Evolutionary conservation across 441 rosid genomes (phyloP).

Genomic region (Adansonia gregorii): DNA sequence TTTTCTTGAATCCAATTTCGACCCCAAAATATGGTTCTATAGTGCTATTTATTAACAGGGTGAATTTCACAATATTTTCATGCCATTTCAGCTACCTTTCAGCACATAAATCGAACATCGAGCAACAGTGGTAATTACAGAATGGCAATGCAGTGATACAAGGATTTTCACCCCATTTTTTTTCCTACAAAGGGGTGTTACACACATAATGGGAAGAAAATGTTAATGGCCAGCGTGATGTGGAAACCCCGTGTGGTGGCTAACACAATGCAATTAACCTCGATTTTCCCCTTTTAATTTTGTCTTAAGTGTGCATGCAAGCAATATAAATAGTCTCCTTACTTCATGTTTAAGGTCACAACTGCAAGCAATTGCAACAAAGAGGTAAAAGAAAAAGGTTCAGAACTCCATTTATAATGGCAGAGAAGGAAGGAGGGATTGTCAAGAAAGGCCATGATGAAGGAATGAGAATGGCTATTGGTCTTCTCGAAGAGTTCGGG

Average conservation of each 20-base stretch:
- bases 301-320: constrained; percentile 27
- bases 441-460: constrained; percentile 60
- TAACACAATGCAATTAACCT: constrained; percentile 37
- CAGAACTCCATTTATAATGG: constrained; percentile 35
- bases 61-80: background rate
- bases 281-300: constrained; percentile 36
- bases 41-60: background rate
- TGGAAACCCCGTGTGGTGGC: constrained; percentile 32
- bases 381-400: constrained; percentile 19
- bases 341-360: constrained; percentile 4
- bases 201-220: background rate
- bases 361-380: constrained; percentile 10
- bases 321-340: constrained; percentile 26
- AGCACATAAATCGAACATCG: background rate
- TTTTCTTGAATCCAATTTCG: background rate
- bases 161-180: background rate
- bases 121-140: background rate
- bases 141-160: background rate
- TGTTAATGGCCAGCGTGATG: constrained; percentile 13
- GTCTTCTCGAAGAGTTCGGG: constrained; percentile 56
- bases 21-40: background rate
- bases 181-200: background rate
- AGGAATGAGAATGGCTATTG: constrained; percentile 47
- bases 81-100: background rate
- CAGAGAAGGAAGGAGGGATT: constrained; percentile 53